These are phyloP conservation scores for Dryas integrifolia DNA, from an alignment of 331 rosid genomes.

Conservation along the genomic window DNA sequence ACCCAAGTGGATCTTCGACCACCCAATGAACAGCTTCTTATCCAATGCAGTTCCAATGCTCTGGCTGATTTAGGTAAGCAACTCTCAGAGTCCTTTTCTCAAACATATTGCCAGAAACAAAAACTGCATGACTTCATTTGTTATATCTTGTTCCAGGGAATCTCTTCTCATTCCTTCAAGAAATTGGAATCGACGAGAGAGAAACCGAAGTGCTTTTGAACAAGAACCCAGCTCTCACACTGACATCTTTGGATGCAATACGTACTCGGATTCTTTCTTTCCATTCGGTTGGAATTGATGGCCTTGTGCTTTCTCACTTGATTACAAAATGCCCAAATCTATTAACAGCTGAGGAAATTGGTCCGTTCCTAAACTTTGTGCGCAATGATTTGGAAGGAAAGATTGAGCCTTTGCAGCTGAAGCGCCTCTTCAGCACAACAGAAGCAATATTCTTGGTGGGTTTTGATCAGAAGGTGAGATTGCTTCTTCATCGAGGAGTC, in stretches of 20 bases:
- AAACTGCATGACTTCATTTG: background rate
- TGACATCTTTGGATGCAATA: slow-evolving; percentile 34
- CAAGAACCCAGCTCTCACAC: slow-evolving; percentile 38
- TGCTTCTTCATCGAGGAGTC: slow-evolving; percentile 51
- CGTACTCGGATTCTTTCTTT: slow-evolving; percentile 46
- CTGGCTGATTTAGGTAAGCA: slow-evolving; percentile 36
- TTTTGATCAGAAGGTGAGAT: slow-evolving; percentile 52
- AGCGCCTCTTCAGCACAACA: slow-evolving; percentile 32
- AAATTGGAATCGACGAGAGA: slow-evolving; percentile 42
- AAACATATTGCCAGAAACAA: slow-evolving; percentile 26
- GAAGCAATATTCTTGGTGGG: slow-evolving; percentile 42
- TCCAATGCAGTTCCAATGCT: slow-evolving; percentile 29
- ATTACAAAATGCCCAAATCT: slow-evolving; percentile 40
- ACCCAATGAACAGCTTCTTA: slow-evolving; percentile 20
- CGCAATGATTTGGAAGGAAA: slow-evolving; percentile 44
- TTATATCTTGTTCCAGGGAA: slow-evolving; percentile 38
- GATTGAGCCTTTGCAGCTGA: slow-evolving; percentile 45
- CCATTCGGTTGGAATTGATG: slow-evolving; percentile 46
- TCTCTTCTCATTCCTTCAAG: slow-evolving; percentile 46
- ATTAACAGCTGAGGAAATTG: slow-evolving; percentile 47
- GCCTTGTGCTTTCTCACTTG: slow-evolving; percentile 35
- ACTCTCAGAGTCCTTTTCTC: slow-evolving; percentile 38
- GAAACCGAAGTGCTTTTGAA: slow-evolving; percentile 38
- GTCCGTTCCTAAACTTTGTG: slow-evolving; percentile 41
- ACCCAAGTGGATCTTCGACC: slow-evolving; percentile 22